Base-by-base conservation (phyloP, 495 filamentous ascomycete species). In the Podospora anserina region DNA sequence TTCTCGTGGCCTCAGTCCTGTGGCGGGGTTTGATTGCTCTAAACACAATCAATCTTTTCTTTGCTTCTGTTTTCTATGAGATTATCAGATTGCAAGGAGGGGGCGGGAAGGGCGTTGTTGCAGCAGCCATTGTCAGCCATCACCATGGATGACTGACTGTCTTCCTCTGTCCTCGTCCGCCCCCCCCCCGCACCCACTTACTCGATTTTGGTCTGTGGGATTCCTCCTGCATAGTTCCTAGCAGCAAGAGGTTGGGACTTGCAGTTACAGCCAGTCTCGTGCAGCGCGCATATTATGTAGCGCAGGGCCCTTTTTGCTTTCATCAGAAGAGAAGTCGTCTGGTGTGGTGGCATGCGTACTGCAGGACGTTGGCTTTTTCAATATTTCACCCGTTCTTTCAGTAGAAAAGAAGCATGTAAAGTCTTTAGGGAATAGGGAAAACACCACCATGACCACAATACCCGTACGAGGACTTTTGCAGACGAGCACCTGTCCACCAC, bases 71-170 rank as follows among this genome's bases (percentile, higher is more conserved):
- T 20, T 58, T 4, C 55, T 18, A 13, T 58, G 61, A 19, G n/a
- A 44, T 28, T 63, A 18, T 61, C 19, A 7, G 30, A 63, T 63
- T 63, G 5, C 61, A 28, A 63, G 61, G 61, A 63, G 61, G 61
- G 61, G 61, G 61, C 61, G 61, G 61, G 61, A 61, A 63, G 30
- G 32, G 61, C 30, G 61, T 53, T 63, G 61, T 32, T 63, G 30
- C 55, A 18, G 55, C 23, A 49, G 59, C 32, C 27, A 63, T 63
- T 19, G 20, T 18, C 27, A 39, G 23, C 60, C 19, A 59, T 62
- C 60, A 26, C 60, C 30, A 7, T 32, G 30, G 7, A 4, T 32
- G 30, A 32, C 30, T 0, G 30, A 26, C 23, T 62, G 7, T 6
- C 23, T 15, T 62, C 4, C 16, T 28, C 30, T 62, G 23, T 62